These are phyloP conservation scores for Ceratobasidium sp. DNA, from an alignment of 1,284 basidiomycete genomes.

Conservation along the genomic window DNA sequence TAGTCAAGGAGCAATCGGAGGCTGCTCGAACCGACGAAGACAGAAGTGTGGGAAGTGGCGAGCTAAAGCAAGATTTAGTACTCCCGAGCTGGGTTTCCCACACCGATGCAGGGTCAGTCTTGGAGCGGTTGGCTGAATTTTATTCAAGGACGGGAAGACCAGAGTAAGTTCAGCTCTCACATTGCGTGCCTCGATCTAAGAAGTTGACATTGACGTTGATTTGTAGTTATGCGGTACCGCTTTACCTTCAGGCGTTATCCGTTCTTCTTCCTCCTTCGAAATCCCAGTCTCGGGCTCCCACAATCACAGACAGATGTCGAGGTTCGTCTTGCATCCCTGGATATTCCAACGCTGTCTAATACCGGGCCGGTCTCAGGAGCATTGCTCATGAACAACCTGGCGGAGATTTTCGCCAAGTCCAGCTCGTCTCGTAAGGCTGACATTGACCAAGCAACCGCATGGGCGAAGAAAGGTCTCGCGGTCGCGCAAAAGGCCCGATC, in stretches of 20 bases:
- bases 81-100: conserved; percentile 73
- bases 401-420: conserved; percentile 52
- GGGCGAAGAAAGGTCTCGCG: conserved; percentile 49
- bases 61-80: conserved; percentile 51
- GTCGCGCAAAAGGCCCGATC: conserved; percentile 47
- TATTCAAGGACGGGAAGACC: conserved; percentile 71
- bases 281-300: conserved; percentile 56
- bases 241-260: conserved; percentile 75
- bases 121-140: conserved; percentile 75
- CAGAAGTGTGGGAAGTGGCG: conserved; percentile 15
- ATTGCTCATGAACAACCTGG: conserved; percentile 76
- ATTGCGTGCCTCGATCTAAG: conserved; percentile 36
- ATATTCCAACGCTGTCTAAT: conserved; percentile 7
- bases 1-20: conserved; percentile 49
- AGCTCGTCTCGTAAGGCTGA: conserved; percentile 42
- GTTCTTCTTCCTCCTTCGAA: conserved; percentile 70
- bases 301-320: conserved; percentile 69
- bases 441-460: conserved; percentile 48
- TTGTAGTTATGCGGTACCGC: conserved; percentile 71
- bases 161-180: conserved; percentile 64
- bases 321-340: conserved; percentile 58
- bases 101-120: conserved; percentile 75
- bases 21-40: conserved; percentile 50
- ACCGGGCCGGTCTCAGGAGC: conserved; percentile 65
- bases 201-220: conserved; percentile 5